These are phyloP conservation scores for Penicillium brasilianum DNA, from an alignment of 2,329 filamentous ascomycete species.

Conservation along the genomic window DNA sequence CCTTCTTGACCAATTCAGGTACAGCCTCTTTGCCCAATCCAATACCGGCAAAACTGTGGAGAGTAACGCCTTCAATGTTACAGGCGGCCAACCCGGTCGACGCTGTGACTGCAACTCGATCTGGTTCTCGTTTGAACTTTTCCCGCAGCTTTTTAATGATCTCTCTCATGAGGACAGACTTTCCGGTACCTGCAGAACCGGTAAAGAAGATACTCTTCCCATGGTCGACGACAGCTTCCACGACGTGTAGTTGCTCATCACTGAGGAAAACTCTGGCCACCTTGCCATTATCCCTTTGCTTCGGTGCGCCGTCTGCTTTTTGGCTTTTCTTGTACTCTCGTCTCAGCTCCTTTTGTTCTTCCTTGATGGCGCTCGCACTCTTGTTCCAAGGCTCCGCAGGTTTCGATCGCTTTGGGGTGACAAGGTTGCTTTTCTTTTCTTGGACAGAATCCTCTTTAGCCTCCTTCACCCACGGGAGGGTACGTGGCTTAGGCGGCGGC, in stretches of 20 bases:
- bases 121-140: constrained; percentile 76
- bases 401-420: constrained; percentile 53
- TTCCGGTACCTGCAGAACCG: constrained; percentile 92
- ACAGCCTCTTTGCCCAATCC: constrained; percentile 90
- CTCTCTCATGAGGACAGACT: constrained; percentile 91
- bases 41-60: constrained; percentile 96
- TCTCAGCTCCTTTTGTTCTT: constrained; percentile 75
- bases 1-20: constrained; percentile 79
- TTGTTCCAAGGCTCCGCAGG: constrained; percentile 69
- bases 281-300: constrained; percentile 43
- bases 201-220: constrained; percentile 96
- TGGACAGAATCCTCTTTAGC: constrained; percentile 38
- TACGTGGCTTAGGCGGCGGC: constrained; percentile 63
- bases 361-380: constrained; percentile 74
- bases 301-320: constrained; percentile 49
- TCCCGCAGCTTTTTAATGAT: constrained; percentile 81
- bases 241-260: constrained; percentile 81
- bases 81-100: constrained; percentile 95
- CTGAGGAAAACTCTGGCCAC: constrained; percentile 72
- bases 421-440: constrained; percentile 32
- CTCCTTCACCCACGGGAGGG: constrained; percentile 63
- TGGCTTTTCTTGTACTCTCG: constrained; percentile 61
- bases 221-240: constrained; percentile 79
- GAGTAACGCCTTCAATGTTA: constrained; percentile 92
- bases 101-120: constrained; percentile 88